Evolutionary conservation across 2,329 filamentous ascomycete species (phyloP), one percentile per base, ranked within the genome.

Genomic region (Mariannaea sp.): DNA sequence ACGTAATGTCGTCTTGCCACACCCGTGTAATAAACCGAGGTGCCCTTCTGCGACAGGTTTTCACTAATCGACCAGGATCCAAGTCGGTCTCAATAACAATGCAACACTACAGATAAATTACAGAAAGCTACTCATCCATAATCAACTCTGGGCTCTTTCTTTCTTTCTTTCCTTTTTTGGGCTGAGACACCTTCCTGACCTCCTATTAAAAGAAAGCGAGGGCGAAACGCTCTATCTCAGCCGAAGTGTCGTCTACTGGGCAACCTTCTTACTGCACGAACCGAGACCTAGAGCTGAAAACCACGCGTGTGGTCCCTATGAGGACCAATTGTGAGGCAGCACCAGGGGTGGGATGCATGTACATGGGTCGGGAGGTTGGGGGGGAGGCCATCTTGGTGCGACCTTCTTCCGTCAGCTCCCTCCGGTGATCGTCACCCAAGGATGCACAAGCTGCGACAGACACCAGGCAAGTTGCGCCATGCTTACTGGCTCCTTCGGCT

Each of bases 1-100:
- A 53, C 55, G 47, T 48, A 53, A 54, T 60, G 55, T 54, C 38
- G 55, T 54, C 54, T 57, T 64, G 62, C 62, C 60, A 65, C 62
- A 57, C 49, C 61, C 58, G 55, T 59, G 57, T 58, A 53, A 60
- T 58, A 53, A 32, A 53, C 45, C 55, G 60, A 26, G 36, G 26
- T 57, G 44, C 24, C 30, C 41, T 24, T 7, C 36, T 24, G 26
- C 30, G 19, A 36, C 13, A 32, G 36, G 43, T 46, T 32, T 30
- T 36, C 26, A 22, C 10, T 19, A 36, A 8, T 16, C 14, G 33
- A 9, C 14, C 5, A 12, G 14, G 14, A 8, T 7, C 12, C 22
- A 24, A 24, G 22, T 8, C 8, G 22, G 22, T 24, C 5, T 24
- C 22, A 24, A 24, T 8, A 5, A 24, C 22, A 24, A n/a, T n/a